Evolutionary conservation across 164 flowering plant genomes (phyloP).

Genomic region (Warburgia ugandensis): DNA sequence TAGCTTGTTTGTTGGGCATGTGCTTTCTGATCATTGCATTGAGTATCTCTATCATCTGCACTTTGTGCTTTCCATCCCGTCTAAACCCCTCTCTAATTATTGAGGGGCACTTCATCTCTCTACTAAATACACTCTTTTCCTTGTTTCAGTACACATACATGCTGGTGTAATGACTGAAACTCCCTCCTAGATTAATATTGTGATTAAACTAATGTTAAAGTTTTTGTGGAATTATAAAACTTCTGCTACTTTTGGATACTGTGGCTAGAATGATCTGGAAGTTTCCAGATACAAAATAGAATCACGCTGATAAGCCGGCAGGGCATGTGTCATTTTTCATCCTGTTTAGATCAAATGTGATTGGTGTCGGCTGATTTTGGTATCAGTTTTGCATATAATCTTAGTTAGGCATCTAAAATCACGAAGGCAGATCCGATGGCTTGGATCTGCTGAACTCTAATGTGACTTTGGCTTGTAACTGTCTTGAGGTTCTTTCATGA

Average conservation of each 20-base stretch:
- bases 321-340: too few relatives aligned
- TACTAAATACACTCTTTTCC: not conserved
- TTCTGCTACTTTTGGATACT: too few relatives aligned
- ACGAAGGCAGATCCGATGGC: not conserved
- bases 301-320: too few relatives aligned
- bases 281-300: too few relatives aligned
- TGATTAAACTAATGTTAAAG: not conserved
- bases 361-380: too few relatives aligned
- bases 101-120: conserved; percentile 20
- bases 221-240: too few relatives aligned
- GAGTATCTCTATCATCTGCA: conserved; percentile 14
- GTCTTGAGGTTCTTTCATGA: not conserved
- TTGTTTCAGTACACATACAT: not conserved
- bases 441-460: not conserved
- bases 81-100: conserved; percentile 14
- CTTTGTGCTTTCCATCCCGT: conserved; percentile 17
- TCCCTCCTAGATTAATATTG: not conserved
- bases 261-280: too few relatives aligned
- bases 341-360: too few relatives aligned
- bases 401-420: not conserved
- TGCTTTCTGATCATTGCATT: conserved; percentile 26
- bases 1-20: conserved; percentile 32
- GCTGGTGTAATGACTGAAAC: not conserved
- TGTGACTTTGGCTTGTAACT: not conserved
- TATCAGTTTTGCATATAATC: too few relatives aligned